Percentiles rank a stretch among this genome's conserved stretches.
Evolutionary conservation across 768 basidiomycete genomes (phyloP).

Genomic region (Omphalotus guepiniiformis): DNA sequence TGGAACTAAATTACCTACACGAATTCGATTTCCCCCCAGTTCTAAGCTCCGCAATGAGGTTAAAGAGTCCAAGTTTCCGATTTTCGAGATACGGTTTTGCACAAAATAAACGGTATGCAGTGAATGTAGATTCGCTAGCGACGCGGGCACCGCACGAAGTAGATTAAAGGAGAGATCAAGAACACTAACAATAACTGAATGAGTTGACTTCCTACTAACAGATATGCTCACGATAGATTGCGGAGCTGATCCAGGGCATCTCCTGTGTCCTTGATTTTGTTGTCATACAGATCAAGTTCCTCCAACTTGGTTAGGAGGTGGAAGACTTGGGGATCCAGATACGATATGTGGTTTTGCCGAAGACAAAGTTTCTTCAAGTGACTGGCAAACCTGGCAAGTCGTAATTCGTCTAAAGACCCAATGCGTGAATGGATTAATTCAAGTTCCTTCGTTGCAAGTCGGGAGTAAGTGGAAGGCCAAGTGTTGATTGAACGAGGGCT

Average conservation of each 20-base stretch:
- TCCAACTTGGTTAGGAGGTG: conserved; percentile 62
- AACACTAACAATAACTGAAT: conserved; percentile 38
- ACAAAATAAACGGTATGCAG: conserved; percentile 88
- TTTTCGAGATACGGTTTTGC: conserved; percentile 88
- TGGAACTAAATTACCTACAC: conserved; percentile 46
- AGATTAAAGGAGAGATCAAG: conserved; percentile 97
- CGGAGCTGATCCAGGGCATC: conserved; percentile 56
- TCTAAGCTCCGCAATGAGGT: conserved; percentile 75
- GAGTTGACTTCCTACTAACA: background rate
- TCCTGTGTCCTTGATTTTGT: conserved; percentile 76
- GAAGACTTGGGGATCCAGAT: conserved; percentile 71
- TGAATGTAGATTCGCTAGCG: conserved; percentile 50
- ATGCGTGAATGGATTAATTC: conserved; percentile 82
- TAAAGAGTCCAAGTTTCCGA: conserved; percentile 58
- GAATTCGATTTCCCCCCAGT: conserved; percentile 88
- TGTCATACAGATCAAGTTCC: conserved; percentile 95
- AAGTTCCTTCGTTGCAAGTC: conserved; percentile 55
- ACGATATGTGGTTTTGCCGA: conserved; percentile 78
- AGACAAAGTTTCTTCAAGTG: conserved; percentile 75
- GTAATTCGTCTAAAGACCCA: conserved; percentile 60
- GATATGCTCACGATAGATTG: conserved; percentile 51
- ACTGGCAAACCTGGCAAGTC: conserved; percentile 65
- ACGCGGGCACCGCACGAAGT: conserved; percentile 64
- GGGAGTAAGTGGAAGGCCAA: conserved; percentile 6
- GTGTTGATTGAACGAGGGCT: background rate